Percentiles rank a stretch among this genome's conserved stretches.
These are phyloP conservation scores for Sarocladium brachiariae DNA, from an alignment of 2,329 filamentous ascomycete genomes.

Conservation along the genomic window DNA sequence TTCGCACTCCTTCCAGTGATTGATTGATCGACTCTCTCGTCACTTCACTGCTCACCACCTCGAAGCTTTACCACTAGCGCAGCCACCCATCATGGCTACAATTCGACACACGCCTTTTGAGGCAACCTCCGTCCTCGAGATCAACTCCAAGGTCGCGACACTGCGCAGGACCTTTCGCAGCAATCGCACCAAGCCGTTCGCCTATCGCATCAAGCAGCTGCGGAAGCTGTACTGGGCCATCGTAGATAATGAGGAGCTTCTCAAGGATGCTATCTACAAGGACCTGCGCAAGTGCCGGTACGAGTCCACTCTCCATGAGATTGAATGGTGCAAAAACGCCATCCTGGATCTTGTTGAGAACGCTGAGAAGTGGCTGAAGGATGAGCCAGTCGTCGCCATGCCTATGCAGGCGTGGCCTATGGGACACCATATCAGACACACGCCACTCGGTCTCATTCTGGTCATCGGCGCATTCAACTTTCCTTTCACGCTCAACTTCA, in stretches of 20 bases:
- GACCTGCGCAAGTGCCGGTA: conserved; percentile 74
- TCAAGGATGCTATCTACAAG: conserved; percentile 66
- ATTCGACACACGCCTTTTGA: conserved; percentile 42
- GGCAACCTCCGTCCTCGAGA: conserved; percentile 58
- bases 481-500: conserved; percentile 73
- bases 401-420: conserved; percentile 61
- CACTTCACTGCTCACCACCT: neutral
- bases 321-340: conserved; percentile 73
- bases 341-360: conserved; percentile 72
- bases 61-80: neutral
- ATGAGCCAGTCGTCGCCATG: conserved; percentile 68
- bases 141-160: conserved; percentile 53
- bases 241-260: conserved; percentile 65
- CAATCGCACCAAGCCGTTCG: conserved; percentile 73
- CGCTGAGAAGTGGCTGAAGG: conserved; percentile 73
- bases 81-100: conserved; percentile 30
- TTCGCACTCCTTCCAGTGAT: neutral
- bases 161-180: conserved; percentile 65
- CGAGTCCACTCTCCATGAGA: conserved; percentile 69
- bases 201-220: conserved; percentile 79
- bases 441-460: conserved; percentile 76
- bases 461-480: conserved; percentile 95
- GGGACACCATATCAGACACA: conserved; percentile 72
- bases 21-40: neutral
- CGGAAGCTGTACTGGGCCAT: conserved; percentile 93